Percentiles rank a stretch among this genome's conserved stretches.
These are phyloP conservation scores for Penicillium odoratum DNA, from an alignment of 495 filamentous ascomycete genomes.

Conservation along the genomic window DNA sequence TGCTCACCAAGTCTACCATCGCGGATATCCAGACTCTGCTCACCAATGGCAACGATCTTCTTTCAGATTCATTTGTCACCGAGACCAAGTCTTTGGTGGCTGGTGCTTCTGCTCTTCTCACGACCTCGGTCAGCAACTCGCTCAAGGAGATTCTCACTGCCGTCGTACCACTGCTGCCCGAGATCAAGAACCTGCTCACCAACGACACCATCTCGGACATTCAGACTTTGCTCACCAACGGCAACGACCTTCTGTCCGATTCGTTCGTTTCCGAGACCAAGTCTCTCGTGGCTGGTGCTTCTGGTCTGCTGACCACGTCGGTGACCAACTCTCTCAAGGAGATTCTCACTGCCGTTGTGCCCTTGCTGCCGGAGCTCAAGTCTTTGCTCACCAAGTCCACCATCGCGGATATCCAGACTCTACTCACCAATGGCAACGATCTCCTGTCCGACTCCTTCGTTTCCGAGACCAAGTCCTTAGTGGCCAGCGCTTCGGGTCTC, in stretches of 20 bases:
- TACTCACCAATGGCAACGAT: slow-evolving; percentile 32
- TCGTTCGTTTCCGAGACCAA: slow-evolving; percentile 29
- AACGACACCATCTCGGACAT: slow-evolving; percentile 35
- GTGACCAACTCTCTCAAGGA: slow-evolving; percentile 26
- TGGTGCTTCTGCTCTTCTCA: slow-evolving; percentile 21
- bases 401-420: slow-evolving; percentile 33
- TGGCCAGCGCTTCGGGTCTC: slow-evolving; percentile 15
- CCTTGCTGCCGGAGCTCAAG: slow-evolving; percentile 34
- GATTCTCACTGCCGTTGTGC: slow-evolving; percentile 37
- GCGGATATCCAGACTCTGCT: slow-evolving; percentile 38
- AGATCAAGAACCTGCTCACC: slow-evolving; percentile 32
- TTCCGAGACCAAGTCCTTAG: slow-evolving; percentile 22
- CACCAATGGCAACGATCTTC: slow-evolving; percentile 30
- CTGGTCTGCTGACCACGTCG: slow-evolving; percentile 15
- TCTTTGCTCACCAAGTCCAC: slow-evolving; percentile 30
- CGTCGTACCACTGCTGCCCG: slow-evolving; percentile 35
- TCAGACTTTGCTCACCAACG: slow-evolving; percentile 37
- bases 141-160: slow-evolving; percentile 35
- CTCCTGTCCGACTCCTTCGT: slow-evolving; percentile 37
- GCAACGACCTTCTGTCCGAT: slow-evolving; percentile 35
- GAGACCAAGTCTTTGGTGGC: slow-evolving; percentile 22
- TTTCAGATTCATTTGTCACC: slow-evolving; percentile 22
- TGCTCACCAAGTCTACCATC: slow-evolving; percentile 32
- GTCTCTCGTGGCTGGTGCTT: slow-evolving; percentile 21
- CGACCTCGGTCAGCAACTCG: slow-evolving; percentile 18